phyloP scores from a whole-genome alignment of 192 early-diverging fungal species.

The Rhizoclosmatium sp. region DNA sequence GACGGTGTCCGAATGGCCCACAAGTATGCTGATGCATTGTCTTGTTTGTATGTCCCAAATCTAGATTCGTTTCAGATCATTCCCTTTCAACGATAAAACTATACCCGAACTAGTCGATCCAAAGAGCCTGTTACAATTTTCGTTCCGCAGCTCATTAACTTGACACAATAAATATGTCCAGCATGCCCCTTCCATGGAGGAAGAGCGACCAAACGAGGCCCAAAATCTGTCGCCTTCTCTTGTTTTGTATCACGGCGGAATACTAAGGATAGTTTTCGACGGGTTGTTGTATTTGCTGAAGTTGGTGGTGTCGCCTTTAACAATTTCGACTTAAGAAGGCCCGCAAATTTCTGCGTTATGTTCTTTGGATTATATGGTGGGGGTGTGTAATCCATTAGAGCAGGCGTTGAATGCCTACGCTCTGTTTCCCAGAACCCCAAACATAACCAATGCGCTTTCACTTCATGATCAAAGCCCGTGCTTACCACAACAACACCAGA shows the following conservation, averaged over 20 bases:
- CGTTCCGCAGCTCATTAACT: conserved; percentile 71
- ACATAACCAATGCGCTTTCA: conserved; percentile 29
- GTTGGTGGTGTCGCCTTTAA: neutral
- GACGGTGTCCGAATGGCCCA: conserved; percentile 53
- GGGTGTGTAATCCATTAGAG: neutral
- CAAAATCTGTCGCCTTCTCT: neutral
- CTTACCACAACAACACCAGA: conserved; percentile 15
- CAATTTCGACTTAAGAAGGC: neutral
- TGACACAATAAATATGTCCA: conserved; percentile 76
- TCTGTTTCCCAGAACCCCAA: neutral
- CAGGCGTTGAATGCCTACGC: neutral
- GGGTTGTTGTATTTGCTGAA: neutral
- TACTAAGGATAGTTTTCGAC: neutral
- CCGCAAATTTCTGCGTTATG: neutral
- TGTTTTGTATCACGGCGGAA: neutral
- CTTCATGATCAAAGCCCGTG: conserved; percentile 32
- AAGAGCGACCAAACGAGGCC: conserved; percentile 1
- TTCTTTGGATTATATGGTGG: neutral
- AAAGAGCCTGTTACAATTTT: conserved; percentile 61
- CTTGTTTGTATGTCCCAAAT: conserved; percentile 45
- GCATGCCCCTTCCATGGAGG: conserved; percentile 68
- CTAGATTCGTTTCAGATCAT: conserved; percentile 21
- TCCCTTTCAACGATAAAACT: conserved; percentile 9
- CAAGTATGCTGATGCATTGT: conserved; percentile 39
- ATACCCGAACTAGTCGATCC: conserved; percentile 49